Base-by-base conservation (phyloP, 139 green algal genomes). In the Chlorella sp. region DNA sequence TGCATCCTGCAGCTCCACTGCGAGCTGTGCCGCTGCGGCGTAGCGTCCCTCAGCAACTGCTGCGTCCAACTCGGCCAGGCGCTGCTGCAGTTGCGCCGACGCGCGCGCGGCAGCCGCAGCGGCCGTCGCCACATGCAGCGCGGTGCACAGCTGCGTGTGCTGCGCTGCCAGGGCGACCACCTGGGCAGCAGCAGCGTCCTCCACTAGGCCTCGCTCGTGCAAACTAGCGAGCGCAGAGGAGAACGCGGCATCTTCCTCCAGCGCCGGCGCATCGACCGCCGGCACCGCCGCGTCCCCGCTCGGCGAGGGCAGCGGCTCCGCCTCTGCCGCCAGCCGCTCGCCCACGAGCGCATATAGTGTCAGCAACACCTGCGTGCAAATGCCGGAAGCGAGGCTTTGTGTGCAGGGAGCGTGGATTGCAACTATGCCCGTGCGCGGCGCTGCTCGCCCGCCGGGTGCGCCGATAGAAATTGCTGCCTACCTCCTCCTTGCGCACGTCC, bases 11-110 rank as follows among this genome's bases (percentile, higher is more conserved):
- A 83, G 67, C 70, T 83, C 72, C 27, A 74, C 27, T 1, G 73
- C 63, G 0, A 40, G 61, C 63, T 50, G 50, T 7, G 77, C 77
- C 8, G 77, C 77, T 36, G 62, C 73, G 4, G 31, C 17, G 51
- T 71, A 83, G 35, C 40, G 48, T 3, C 74, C 74, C 14, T 50
- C 61, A 19, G 73, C 50, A 25, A 56, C 41, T 7, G 61, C 63
- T 2, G 71, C 74, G 60, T 86, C 81, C 29, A 85, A 86, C 38
- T 82, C 67, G 5, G 61, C 68, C 69, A 86, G 77, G 31, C 71
- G 46, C 74, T 85, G 71, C 45, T 86, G 78, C 61, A 86, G 17
- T 40, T 84, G 38, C 6, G 81, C 78, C 2, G 64, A 50, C 2
- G 73, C 64, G 0, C 71, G 35, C 55, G 82, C 48, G 23, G 29